Conservation (phyloP, 805 yeast genomes). For the Kluyveromyces wickerhamii region DNA sequence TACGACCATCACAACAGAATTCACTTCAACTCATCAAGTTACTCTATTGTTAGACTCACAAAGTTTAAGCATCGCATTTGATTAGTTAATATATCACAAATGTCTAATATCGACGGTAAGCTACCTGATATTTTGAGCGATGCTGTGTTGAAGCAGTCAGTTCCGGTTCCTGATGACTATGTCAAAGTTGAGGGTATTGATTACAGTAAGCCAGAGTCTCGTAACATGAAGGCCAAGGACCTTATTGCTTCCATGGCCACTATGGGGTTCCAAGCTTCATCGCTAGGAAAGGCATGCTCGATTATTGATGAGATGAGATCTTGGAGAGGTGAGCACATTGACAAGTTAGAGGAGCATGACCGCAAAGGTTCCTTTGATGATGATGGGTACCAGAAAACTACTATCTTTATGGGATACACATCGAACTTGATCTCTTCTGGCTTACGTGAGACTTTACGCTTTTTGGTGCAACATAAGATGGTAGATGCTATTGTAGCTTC, state of each 20-base stretch:
- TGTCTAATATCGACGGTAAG: constrained; percentile 34
- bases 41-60: too few relatives aligned
- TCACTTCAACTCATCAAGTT: too few relatives aligned
- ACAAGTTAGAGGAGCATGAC: constrained; percentile 60
- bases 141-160: constrained; percentile 84
- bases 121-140: constrained; percentile 75
- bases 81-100: too few relatives aligned
- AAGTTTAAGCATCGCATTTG: too few relatives aligned
- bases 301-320: constrained; percentile 85
- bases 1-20: too few relatives aligned
- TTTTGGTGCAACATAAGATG: constrained; percentile 85
- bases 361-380: constrained; percentile 72
- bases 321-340: constrained; percentile 83
- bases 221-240: constrained; percentile 71
- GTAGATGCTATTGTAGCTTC: constrained; percentile 94
- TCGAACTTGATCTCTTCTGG: constrained; percentile 95
- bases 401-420: constrained; percentile 93
- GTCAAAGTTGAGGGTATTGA: constrained; percentile 82
- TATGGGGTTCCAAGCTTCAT: constrained; percentile 96
- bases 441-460: constrained; percentile 81
- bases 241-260: constrained; percentile 75
- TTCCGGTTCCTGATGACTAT: constrained; percentile 74
- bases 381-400: constrained; percentile 70
- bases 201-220: constrained; percentile 69
- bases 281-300: constrained; percentile 82